phyloP scores from a whole-genome alignment of 2,329 filamentous ascomycete species.

The Mariannaea sp. region DNA sequence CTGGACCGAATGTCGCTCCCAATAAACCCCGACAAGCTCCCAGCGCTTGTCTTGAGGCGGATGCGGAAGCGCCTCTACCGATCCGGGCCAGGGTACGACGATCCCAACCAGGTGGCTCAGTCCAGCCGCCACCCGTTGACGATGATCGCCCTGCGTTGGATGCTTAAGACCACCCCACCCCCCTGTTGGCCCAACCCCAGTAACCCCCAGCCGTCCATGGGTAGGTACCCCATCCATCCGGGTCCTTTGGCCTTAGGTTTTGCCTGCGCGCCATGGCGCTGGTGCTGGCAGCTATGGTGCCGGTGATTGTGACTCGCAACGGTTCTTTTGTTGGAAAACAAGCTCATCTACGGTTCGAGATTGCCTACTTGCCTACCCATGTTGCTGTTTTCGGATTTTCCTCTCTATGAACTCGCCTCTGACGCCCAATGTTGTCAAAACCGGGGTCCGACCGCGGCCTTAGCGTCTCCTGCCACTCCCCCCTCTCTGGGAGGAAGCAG shows the following conservation, averaged over 20 bases:
- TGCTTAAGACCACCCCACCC: constrained; percentile 27
- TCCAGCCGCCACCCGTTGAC: constrained; percentile 38
- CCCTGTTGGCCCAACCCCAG: no score
- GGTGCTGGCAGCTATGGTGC: constrained; percentile 27
- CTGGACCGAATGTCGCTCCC: not conserved
- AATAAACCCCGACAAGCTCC: constrained; percentile 1
- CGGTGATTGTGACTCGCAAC: constrained; percentile 30
- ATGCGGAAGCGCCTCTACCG: constrained; percentile 27
- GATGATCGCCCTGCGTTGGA: constrained; percentile 39
- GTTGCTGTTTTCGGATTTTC: not conserved
- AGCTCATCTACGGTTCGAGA: constrained; percentile 9
- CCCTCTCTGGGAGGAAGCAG: not conserved
- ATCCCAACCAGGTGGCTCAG: constrained; percentile 37
- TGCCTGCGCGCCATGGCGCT: constrained; percentile 17
- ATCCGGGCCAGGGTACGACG: constrained; percentile 27
- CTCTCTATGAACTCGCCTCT: not conserved
- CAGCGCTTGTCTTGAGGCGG: constrained; percentile 18
- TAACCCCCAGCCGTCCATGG: constrained; percentile 8
- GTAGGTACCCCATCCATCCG: no score
- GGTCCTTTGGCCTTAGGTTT: not conserved
- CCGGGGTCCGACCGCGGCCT: not conserved
- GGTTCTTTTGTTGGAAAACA: constrained; percentile 6
- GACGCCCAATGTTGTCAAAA: not conserved
- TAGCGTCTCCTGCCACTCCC: not conserved
- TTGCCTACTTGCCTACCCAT: constrained; percentile 8